phyloP scores from a whole-genome alignment of 1,139 yeast species.

The Protomyces gravidus region DNA sequence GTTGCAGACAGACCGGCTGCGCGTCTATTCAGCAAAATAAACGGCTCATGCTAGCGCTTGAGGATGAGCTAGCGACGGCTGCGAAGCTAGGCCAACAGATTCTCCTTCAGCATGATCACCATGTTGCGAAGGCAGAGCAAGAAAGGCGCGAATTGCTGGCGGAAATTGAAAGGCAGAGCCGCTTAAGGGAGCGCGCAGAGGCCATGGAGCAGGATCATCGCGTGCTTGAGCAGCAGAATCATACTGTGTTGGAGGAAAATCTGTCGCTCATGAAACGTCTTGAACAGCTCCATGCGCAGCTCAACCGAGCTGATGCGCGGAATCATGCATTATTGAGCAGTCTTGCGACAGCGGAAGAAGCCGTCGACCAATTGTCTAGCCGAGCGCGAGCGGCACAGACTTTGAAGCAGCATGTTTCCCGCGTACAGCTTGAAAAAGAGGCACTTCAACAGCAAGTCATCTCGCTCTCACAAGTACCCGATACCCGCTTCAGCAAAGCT shows the following conservation, averaged over 20 bases:
- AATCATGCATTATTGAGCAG: conserved; percentile 10
- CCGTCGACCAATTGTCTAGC: neutral
- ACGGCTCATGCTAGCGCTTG: conserved; percentile 12
- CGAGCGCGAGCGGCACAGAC: conserved; percentile 1
- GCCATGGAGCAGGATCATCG: conserved; percentile 12
- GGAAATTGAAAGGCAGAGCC: conserved; percentile 12
- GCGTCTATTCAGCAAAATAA: conserved; percentile 1
- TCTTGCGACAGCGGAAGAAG: conserved; percentile 5
- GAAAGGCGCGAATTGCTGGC: conserved; percentile 4
- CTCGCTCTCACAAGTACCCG: neutral
- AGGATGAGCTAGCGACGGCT: conserved; percentile 14
- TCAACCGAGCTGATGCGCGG: conserved; percentile 6
- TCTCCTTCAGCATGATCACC: conserved; percentile 1
- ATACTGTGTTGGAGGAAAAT: conserved; percentile 4
- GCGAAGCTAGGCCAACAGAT: conserved; percentile 19
- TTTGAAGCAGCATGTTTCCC: conserved; percentile 9
- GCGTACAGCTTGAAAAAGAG: conserved; percentile 14
- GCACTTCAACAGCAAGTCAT: conserved; percentile 10
- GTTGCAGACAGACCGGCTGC: conserved; percentile 7
- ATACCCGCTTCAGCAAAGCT: conserved; percentile 3
- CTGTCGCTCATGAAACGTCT: conserved; percentile 13
- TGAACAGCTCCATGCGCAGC: conserved; percentile 11
- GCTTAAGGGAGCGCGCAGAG: conserved; percentile 8
- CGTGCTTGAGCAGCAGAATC: conserved; percentile 14
- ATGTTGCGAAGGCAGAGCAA: conserved; percentile 1